Base-by-base conservation (phyloP, 495 filamentous ascomycete genomes). In the Pseudevernia furfuracea region DNA sequence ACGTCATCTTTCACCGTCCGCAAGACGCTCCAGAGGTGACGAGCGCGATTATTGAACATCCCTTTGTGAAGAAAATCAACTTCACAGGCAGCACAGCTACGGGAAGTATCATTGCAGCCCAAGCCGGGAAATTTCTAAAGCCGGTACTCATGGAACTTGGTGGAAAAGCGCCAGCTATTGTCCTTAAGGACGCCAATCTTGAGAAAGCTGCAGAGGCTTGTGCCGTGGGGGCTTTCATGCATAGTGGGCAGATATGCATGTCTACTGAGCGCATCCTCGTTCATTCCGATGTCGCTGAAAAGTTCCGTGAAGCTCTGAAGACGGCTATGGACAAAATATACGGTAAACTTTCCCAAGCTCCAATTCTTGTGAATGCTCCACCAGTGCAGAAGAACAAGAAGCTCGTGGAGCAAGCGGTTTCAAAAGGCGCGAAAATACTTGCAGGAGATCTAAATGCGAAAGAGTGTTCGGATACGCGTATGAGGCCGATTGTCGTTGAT, bases 191-290 rank as follows among this genome's bases (percentile, higher is more conserved):
- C 69, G 84, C 84, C 23, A 74, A 87, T 61, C 64, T 86, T 34
- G 76, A 84, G 21, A 78, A 79, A 61, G 84, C 84, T 15, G 84
- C 82, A 9, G 69, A 76, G 43, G 74, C 75, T 61, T 82, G 79
- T 61, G 77, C 80, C 1, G 41, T 81, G 36, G 80, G 84, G 39
- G 75, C 82, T 0, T 84, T 84, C 65, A 68, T 85, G 70, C 80
- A 85, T 56, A 77, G 83, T 30, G 92, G 92, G 1, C 92, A 97
- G 79, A 84, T 95, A 58, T 97, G 92, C 78, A 94, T 97, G 92
- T 83, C 85, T 4, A 96, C 91, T 1, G 92, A 96, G 77, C 85
- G 88, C 34, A 89, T 97, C 71, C 75, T 96, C 28, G 89, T 96
- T 30, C 89, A 95, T 71, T 82, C 83, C 44, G 78, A 81, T 21